Base-by-base conservation (phyloP, 192 early-diverging fungal genomes). In the Backusella liffmaniae region DNA sequence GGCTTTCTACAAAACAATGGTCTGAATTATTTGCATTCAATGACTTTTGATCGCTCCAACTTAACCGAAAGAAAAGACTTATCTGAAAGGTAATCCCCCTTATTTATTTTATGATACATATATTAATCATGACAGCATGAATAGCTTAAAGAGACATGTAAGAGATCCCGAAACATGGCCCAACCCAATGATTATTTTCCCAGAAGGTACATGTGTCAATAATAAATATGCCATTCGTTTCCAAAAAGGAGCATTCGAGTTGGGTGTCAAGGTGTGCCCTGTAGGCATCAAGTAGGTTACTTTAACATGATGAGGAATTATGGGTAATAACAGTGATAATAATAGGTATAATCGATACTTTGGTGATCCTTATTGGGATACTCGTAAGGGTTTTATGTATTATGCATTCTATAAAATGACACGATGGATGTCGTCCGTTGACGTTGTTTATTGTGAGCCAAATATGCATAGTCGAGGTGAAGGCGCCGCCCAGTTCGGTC, bases 171-270 rank as follows among this genome's bases (percentile, higher is more conserved):
- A 39, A 8, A 78, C 77, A 29, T 73, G 77, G 72, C 70, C 70
- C 4, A 78, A 78, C 39, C 77, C 77, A 73, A 78, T 78, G 77
- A 39, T 78, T 34, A 78, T 78, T 29, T 78, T 78, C 30, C 77
- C 77, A 18, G 77, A 78, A 73, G 77, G 77, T n/a, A 78, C 77
- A 13, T 78, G 77, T 51, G 77, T 78, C 46, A 78, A 78, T 41
- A 78, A 78, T 34, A 36, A 66, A 41, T 73, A 73, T 39, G 71
- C 72, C 4, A 78, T 78, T 73, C 71, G 77, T 18, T 78, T 78
- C 23, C 77, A 78, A 37, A 78, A 78, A 37, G 77, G 77, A 9
- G 77, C 77, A 13, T 78, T 78, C 68, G 72, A 78, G 66, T 37
- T 78, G 13, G 77, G 77, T 32, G 77, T 73, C 41, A 78, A 73